Evolutionary conservation across 345 rosid genomes (phyloP), one percentile per base, ranked within the genome.

Genomic region (Acer yangbiense): DNA sequence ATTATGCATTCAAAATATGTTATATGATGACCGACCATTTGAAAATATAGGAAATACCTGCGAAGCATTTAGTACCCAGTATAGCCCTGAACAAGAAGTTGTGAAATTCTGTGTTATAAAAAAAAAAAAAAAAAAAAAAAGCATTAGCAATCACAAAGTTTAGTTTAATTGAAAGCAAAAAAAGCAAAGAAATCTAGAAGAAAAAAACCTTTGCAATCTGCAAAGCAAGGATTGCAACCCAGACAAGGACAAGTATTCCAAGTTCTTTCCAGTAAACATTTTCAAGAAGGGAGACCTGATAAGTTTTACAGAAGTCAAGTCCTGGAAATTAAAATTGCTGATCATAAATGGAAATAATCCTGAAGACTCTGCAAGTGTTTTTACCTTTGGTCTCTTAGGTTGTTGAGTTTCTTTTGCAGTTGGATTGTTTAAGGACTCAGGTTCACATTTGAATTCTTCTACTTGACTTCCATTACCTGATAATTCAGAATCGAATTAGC

Each of bases 221-320:
- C 71, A 86, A 54, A 32, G 73, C 84, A n/a, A 88, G 91, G 50
- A 86, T 79, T 32, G 69, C 29, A 41, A 80, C 29, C 91, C 89
- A 88, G 69, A 84, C 82, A 79, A 71, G 75, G n/a, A 79, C 54
- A 14, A 88, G 84, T 64, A 88, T 14, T 57, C 88, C 88, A n/a
- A 84, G 82, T 43, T 88, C 86, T 65, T 81, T 83, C 91, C 91
- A 86, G 20, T 21, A 55, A 25, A 86, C 76, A 52, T 88, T 88
- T 17, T 88, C 81, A 7, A 81, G 16, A 73, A 88, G 1, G 52
- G 89, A 67, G 21, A 88, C 86, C 90, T 88, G 78, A 25, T 39
- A 65, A 20, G 32, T 9, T 12, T 21, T 44, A 43, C 17, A 44
- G 1, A 68, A 68, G 54, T 68, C 27, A 44, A 27, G 55, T 68